These are phyloP conservation scores for Cucurbita moschata DNA, from an alignment of 306 rosid species.

Conservation along the genomic window DNA sequence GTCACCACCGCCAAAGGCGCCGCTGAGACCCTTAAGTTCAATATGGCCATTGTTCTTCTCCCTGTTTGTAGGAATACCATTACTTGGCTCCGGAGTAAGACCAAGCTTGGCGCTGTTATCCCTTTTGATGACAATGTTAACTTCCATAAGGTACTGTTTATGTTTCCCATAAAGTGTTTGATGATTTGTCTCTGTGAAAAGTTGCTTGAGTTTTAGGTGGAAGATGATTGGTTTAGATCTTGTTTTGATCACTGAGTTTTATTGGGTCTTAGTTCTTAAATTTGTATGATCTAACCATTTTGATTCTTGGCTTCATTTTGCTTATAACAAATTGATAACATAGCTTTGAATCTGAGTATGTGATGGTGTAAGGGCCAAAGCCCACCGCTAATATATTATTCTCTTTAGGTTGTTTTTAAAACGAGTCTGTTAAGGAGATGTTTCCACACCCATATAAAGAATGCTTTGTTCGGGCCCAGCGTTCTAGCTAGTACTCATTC, in stretches of 20 bases:
- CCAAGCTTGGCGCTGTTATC: slow-evolving; percentile 48
- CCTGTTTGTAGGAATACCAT: slow-evolving; percentile 85
- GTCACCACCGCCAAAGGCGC: slow-evolving; percentile 71
- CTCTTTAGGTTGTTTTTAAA: too few relatives aligned
- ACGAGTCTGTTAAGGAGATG: too few relatives aligned
- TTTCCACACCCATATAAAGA: too few relatives aligned
- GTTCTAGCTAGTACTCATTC: too few relatives aligned
- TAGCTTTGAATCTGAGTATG: background rate
- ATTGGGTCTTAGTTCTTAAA: background rate
- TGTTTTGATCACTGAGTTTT: background rate
- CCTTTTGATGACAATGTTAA: slow-evolving; percentile 85
- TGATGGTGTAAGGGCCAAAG: too few relatives aligned
- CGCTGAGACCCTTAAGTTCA: slow-evolving; percentile 81
- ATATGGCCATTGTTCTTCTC: slow-evolving; percentile 67
- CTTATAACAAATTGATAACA: background rate
- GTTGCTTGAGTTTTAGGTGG: background rate
- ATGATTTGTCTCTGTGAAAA: background rate
- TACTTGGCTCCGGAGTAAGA: slow-evolving; percentile 66
- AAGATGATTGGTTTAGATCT: background rate
- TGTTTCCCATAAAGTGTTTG: background rate
- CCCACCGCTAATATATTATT: too few relatives aligned
- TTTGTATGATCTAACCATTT: background rate
- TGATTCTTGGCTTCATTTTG: background rate
- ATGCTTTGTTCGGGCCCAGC: too few relatives aligned
- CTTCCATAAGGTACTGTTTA: slow-evolving; percentile 52